Base-by-base conservation (phyloP, 2,329 filamentous ascomycete species). In the Colletotrichum australisinense region DNA sequence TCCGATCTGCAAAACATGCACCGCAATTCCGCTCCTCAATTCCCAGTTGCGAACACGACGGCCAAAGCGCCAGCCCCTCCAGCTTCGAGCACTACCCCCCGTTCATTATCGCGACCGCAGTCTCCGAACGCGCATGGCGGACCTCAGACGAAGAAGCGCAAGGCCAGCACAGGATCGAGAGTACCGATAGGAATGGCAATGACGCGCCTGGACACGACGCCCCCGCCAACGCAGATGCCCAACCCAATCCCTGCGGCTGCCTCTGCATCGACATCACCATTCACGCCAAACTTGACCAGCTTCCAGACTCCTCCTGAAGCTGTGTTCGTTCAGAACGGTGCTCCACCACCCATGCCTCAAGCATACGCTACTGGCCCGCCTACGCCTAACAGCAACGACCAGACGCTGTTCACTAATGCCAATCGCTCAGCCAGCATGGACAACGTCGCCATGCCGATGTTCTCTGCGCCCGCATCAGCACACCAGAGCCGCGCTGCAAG, bases 401-500 rank as follows among this genome's bases (percentile, higher is more conserved):
- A 89, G 67, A 81, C 86, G 3, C 81, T 90, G 63, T 91, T 92
- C 77, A 86, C 88, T 57, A 85, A 87, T 30, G 84, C 85, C 63
- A 88, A 90, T 70, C 87, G 92, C 67, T 88, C 91, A 2, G 86
- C 90, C 64, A 93, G 88, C 77, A 84, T 94, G 79, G 93, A 95
- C 69, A 92, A 89, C 75, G 77, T 93, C 64, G 85, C 87, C 7
- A 87, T 92, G 78, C 86, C 91, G 75, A 82, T 95, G 77, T 93
- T 91, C 78, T 95, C 94, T 5, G 91, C 93, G 3, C 92, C 94
- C 4, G 87, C 88, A 46, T 95, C 94, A 1, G 86, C 90, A 6
- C 93, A 94, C 75, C 89, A 92, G 4, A 97, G 94, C 80, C 91
- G 95, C 65, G 93, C 93, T n/a, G 89, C 92, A 1, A 95, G 93